Conservation (phyloP, 2,329 filamentous ascomycete genomes). For the Fusarium sp. region DNA sequence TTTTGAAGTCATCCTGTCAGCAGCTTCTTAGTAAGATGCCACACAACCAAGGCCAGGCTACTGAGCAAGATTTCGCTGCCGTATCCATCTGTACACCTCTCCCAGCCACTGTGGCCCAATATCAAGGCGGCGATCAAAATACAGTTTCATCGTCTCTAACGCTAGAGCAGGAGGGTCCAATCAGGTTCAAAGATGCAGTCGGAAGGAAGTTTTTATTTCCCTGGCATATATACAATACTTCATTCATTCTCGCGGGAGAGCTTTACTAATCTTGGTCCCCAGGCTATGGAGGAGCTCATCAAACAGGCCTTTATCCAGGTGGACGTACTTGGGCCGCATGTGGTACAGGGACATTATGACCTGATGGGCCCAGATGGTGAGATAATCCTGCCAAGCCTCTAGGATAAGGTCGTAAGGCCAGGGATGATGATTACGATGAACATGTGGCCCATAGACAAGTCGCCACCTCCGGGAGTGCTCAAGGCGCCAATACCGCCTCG, state of each 20-base stretch:
- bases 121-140: too few species aligned
- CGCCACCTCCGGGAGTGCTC: conserved; percentile 13
- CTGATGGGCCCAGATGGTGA: conserved; percentile 80
- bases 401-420: conserved; percentile 82
- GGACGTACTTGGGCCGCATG: conserved; percentile 78
- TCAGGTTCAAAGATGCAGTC: conserved; percentile 83
- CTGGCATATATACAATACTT: conserved; percentile 83
- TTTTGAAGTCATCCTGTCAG: too few species aligned
- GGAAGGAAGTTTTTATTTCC: conserved; percentile 92
- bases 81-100: too few species aligned
- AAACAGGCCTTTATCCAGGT: conserved; percentile 83
- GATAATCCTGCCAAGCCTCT: conserved; percentile 80
- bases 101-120: too few species aligned
- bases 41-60: too few species aligned
- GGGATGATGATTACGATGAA: conserved; percentile 65
- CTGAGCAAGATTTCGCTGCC: too few species aligned
- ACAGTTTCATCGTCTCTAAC: not conserved
- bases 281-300: conserved; percentile 89
- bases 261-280: not conserved
- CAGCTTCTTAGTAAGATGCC: too few species aligned
- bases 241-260: not conserved
- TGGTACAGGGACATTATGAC: conserved; percentile 81
- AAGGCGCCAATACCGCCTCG: too few species aligned
- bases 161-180: not conserved
- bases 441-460: conserved; percentile 66